These are phyloP conservation scores for Globisporangium nodosum DNA, from an alignment of 352 stramenopile species.

Conservation along the genomic window DNA sequence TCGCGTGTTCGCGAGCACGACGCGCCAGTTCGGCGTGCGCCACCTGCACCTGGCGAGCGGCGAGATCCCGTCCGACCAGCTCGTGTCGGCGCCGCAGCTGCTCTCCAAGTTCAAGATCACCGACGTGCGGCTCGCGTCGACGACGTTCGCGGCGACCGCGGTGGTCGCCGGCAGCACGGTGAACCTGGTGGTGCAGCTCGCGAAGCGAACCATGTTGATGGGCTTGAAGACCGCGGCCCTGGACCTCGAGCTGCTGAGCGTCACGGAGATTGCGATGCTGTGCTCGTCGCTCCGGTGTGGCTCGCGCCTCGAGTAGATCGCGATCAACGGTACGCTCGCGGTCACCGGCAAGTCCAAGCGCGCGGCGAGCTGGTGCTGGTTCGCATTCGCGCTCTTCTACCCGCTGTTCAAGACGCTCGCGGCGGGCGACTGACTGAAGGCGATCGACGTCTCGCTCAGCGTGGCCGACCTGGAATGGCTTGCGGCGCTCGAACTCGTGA, in stretches of 20 bases:
- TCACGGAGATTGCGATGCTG: not conserved
- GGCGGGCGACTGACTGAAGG: not conserved
- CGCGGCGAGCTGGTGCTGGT: conserved; percentile 8
- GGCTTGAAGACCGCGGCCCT: too few relatives aligned
- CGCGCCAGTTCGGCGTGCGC: not conserved
- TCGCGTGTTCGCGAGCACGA: not conserved
- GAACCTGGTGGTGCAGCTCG: too few relatives aligned
- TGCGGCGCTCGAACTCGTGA: not conserved
- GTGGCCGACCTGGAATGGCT: not conserved
- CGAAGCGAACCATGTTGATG: too few relatives aligned
- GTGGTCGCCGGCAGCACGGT: not conserved
- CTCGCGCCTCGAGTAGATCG: not conserved
- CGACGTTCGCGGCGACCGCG: too few relatives aligned
- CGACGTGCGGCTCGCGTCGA: too few relatives aligned
- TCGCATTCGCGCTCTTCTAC: conserved; percentile 10
- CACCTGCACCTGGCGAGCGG: not conserved
- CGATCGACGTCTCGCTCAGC: not conserved
- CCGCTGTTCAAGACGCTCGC: conserved; percentile 2
- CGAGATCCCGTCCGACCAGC: not conserved
- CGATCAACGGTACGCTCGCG: not conserved
- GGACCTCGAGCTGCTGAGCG: not conserved
- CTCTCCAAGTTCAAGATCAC: not conserved
- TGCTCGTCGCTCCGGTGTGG: conserved; percentile 4
- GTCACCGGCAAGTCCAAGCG: not conserved
- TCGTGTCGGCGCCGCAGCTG: not conserved